phyloP scores from a whole-genome alignment of 257 asterid genomes.

The Primulina eburnea region DNA sequence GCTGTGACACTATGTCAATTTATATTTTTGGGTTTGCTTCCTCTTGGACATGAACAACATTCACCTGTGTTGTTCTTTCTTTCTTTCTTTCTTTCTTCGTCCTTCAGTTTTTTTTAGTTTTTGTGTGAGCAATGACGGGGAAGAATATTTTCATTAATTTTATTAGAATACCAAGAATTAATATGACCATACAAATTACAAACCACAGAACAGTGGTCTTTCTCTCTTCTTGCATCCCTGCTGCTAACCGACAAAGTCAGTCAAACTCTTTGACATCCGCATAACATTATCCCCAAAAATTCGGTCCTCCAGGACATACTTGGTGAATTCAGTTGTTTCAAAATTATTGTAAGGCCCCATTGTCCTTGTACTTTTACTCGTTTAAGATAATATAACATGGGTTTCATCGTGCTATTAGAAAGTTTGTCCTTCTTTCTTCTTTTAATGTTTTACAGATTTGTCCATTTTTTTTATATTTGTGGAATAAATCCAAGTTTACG shows the following conservation, averaged over 20 bases:
- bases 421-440: neutral
- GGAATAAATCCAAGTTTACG: neutral
- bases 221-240: neutral
- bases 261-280: neutral
- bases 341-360: neutral
- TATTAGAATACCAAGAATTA: too few species aligned
- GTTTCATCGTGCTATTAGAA: neutral
- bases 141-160: neutral
- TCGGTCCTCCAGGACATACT: neutral
- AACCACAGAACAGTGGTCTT: neutral
- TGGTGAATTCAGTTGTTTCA: neutral
- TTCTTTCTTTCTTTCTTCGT: too few species aligned
- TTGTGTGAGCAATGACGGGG: neutral
- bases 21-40: conserved; percentile 1
- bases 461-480: neutral
- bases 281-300: neutral
- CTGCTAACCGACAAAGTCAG: neutral
- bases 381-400: neutral
- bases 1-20: neutral
- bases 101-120: neutral
- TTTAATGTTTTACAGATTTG: neutral
- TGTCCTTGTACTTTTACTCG: neutral
- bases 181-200: neutral
- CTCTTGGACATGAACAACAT: neutral
- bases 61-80: neutral